phyloP scores from a whole-genome alignment of 805 yeast genomes.

The Priceomyces castillae region DNA sequence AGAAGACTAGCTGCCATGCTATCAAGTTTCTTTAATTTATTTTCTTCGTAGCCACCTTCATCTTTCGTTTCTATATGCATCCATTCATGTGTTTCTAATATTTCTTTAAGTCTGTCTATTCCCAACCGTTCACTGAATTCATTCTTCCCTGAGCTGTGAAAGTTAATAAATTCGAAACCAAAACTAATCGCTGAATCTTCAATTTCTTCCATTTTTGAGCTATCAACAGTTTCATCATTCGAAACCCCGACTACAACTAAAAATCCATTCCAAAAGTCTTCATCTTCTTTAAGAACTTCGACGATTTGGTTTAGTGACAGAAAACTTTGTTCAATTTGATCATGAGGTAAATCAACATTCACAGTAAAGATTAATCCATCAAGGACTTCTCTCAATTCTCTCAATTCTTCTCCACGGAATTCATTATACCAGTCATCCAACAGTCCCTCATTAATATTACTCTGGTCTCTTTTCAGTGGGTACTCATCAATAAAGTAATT shows the following conservation, averaged over 20 bases:
- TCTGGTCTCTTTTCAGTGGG: conserved; percentile 19
- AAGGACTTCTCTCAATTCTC: conserved; percentile 44
- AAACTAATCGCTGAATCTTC: conserved; percentile 38
- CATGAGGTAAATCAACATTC: conserved; percentile 21
- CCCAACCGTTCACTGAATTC: conserved; percentile 47
- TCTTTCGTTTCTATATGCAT: conserved; percentile 10
- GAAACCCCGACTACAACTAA: conserved; percentile 33
- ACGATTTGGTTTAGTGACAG: conserved; percentile 12
- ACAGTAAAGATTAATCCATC: conserved; percentile 47
- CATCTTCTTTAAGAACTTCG: conserved; percentile 13
- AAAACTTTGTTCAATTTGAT: conserved; percentile 19
- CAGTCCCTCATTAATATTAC: conserved; percentile 10
- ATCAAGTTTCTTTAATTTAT: conserved; percentile 18
- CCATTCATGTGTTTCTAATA: conserved; percentile 53
- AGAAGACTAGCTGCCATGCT: conserved; percentile 29
- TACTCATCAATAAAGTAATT: conserved; percentile 38
- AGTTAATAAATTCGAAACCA: conserved; percentile 45
- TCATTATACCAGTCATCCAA: conserved; percentile 40
- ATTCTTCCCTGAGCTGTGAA: conserved; percentile 30
- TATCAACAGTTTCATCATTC: neutral
- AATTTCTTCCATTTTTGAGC: conserved; percentile 18
- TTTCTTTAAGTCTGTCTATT: conserved; percentile 39
- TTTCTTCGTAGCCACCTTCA: conserved; percentile 16
- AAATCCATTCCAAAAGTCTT: conserved; percentile 24
- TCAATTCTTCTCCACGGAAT: conserved; percentile 33